Evolutionary conservation across 78 protist species (phyloP).

Genomic region (Dictyostelium intermedium): DNA sequence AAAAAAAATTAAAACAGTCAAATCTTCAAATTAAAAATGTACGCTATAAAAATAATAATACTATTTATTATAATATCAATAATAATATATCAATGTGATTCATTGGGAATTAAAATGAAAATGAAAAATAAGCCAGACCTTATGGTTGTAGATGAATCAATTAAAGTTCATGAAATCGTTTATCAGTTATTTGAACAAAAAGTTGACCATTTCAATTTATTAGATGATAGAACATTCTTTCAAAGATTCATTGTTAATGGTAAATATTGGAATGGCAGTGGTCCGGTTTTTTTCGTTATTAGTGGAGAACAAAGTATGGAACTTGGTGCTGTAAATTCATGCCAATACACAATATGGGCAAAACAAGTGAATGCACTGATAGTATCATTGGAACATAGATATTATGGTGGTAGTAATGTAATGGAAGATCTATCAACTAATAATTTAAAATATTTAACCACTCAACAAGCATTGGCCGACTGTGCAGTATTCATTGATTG

Average conservation of each 20-base stretch:
- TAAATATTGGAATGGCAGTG: conserved; percentile 14
- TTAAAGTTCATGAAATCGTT: background rate
- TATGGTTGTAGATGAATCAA: background rate
- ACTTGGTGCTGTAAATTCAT: background rate
- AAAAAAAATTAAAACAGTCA: too few relatives aligned
- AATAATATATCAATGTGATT: background rate
- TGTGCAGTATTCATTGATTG: conserved; percentile 2
- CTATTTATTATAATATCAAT: background rate
- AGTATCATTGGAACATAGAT: conserved; percentile 68
- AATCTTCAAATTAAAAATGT: background rate
- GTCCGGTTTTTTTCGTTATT: conserved; percentile 25
- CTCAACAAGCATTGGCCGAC: conserved; percentile 74
- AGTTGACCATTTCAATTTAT: conserved; percentile 25
- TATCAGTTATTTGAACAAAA: background rate
- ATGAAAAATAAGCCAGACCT: background rate
- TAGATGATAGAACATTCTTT: background rate
- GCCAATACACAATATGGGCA: conserved; percentile 40
- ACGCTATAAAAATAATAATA: background rate
- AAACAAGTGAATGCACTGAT: conserved; percentile 26
- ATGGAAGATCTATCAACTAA: background rate
- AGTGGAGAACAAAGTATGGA: conserved; percentile 12
- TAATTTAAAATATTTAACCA: background rate
- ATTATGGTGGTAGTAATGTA: conserved; percentile 42
- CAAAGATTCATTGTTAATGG: conserved; percentile 19
- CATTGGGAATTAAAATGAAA: background rate